These are phyloP conservation scores for Pseudohalonectria lignicola DNA, from an alignment of 2,329 filamentous ascomycete species.

Conservation along the genomic window DNA sequence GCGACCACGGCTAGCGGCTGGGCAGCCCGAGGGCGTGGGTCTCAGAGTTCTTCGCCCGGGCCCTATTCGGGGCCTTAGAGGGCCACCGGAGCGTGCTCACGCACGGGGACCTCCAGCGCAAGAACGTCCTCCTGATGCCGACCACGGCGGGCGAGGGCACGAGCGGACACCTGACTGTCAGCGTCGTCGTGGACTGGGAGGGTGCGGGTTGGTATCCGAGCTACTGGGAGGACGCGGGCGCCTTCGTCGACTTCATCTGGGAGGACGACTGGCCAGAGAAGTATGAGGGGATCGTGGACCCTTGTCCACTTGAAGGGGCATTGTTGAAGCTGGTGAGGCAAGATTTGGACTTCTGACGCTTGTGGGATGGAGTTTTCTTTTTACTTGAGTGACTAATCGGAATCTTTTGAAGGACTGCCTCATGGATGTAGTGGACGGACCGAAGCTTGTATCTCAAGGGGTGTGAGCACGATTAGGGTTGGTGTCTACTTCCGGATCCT, in stretches of 20 bases:
- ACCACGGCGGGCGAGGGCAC: not conserved
- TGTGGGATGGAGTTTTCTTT: too few relatives aligned
- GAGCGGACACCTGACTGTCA: not conserved
- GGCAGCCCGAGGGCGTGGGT: too few relatives aligned
- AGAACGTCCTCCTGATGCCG: slow-evolving; percentile 4
- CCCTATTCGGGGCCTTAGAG: slow-evolving; percentile 2
- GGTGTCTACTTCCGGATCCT: too few relatives aligned
- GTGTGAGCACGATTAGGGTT: too few relatives aligned
- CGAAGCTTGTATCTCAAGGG: too few relatives aligned
- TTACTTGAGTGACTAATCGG: too few relatives aligned
- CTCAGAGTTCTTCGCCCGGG: too few relatives aligned
- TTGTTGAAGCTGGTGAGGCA: too few relatives aligned
- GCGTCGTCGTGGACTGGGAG: slow-evolving; percentile 6
- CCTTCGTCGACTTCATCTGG: slow-evolving; percentile 4
- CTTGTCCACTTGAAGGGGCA: slow-evolving; percentile 3
- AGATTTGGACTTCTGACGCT: too few relatives aligned
- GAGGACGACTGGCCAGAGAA: slow-evolving; percentile 7
- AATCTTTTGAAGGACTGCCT: too few relatives aligned
- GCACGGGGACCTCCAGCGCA: slow-evolving; percentile 4
- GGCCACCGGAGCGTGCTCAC: not conserved
- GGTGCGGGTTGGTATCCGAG: slow-evolving; percentile 5
- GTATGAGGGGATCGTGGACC: slow-evolving; percentile 5
- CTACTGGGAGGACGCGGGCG: slow-evolving; percentile 3
- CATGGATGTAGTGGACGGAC: too few relatives aligned
- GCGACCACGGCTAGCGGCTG: too few relatives aligned